Evolutionary conservation across 257 asterid species (phyloP).

Genomic region (Ilex asprella): DNA sequence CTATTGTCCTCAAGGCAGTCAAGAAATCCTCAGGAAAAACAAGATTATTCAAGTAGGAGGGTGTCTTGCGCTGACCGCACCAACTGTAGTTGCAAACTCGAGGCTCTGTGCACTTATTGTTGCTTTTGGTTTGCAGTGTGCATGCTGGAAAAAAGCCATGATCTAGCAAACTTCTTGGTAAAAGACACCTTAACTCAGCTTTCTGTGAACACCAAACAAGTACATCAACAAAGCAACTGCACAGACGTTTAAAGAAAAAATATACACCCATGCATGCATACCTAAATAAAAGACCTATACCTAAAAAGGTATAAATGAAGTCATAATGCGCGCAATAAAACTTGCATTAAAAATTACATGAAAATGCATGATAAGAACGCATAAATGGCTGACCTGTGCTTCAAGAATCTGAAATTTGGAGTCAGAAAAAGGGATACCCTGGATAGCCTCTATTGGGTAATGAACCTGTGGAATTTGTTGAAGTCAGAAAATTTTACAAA

Average conservation of each 20-base stretch:
- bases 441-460: conserved; percentile 78
- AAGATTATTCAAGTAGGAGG: conserved; percentile 57
- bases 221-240: conserved; percentile 1
- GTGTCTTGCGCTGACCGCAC: conserved; percentile 70
- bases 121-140: conserved; percentile 23
- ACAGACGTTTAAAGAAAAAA: background rate
- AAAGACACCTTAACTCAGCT: conserved; percentile 75
- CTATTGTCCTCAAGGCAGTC: conserved; percentile 72
- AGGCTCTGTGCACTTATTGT: conserved; percentile 14
- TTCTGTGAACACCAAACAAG: conserved; percentile 42
- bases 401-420: conserved; percentile 82
- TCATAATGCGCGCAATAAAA: background rate
- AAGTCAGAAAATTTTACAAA: background rate
- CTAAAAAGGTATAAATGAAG: background rate
- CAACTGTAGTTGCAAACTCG: conserved; percentile 49
- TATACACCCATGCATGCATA: background rate
- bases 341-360: background rate
- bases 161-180: conserved; percentile 58
- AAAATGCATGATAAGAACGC: background rate
- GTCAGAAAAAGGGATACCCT: conserved; percentile 53
- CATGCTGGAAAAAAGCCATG: conserved; percentile 65
- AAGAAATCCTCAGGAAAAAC: conserved; percentile 84
- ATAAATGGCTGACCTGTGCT: conserved; percentile 58
- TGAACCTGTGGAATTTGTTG: conserved; percentile 41
- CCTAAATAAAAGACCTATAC: background rate